Base-by-base conservation (phyloP, 2,329 filamentous ascomycete genomes). In the Cryphonectria parasitica region DNA sequence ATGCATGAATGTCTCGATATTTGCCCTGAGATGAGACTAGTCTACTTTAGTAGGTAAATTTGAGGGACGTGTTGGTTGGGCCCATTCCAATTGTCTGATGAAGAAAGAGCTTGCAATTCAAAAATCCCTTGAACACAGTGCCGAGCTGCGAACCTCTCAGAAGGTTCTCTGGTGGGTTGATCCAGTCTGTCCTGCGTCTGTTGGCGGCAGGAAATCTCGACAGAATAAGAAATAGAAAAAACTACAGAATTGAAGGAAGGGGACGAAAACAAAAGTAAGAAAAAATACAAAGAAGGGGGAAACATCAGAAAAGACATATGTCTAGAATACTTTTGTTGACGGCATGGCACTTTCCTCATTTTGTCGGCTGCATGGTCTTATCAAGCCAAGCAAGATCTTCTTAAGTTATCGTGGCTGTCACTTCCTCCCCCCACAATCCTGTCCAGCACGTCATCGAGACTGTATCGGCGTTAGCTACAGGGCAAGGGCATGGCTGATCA, bases 331-430 rank as follows among this genome's bases (percentile, higher is more conserved):
- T 22, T n/a, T 39, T 34, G 22, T 39, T 34, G 22, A 61, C 17
- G 31, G 58, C 58, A 31, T n/a, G 11, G 17, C 39, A 64, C 61
- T 64, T 64, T 41, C 61, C 39, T 45, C n/a, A 43, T 64, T 64
- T 15, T 64, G 36, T 43, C n/a, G n/a, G 61, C 22, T 64, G 39
- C 61, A 64, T 45, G n/a, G 3, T 43, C 61, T 64, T 64, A 64
- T 64, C 61, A 45, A 39, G 19, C 60, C 39, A 45, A 39, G 19
- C 60, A 22, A 61, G 7, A 6, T 17, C 22, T 41, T 31, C 2
- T 31, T 31, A 4, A 28, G 25, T 31, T 31, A 15, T 34, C 25
- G 19, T 19, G 13, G 25, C 19, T 31, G 25, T 58, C 25, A 58
- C 58, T 39, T 61, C 28, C 28, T 60, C 13, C n/a, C 52, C 52